Conservation (phyloP, 108 stramenopile species). For the Nannochloropsis salina region DNA sequence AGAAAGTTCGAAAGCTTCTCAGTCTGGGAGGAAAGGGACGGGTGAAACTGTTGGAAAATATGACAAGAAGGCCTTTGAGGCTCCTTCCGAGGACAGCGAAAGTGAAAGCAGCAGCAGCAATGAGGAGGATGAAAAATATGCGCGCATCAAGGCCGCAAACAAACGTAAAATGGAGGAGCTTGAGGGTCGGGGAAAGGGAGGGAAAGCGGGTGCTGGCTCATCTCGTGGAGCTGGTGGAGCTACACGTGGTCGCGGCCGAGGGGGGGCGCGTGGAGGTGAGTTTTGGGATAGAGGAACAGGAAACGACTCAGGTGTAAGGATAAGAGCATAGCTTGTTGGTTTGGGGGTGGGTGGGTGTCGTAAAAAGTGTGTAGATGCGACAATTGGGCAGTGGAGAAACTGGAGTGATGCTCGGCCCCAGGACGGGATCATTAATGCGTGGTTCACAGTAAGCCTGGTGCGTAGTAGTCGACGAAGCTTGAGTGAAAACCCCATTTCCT, state of each 20-base stretch:
- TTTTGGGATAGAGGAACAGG: not conserved
- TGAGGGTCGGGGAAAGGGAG: not conserved
- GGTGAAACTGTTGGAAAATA: not conserved
- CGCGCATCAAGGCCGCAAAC: constrained; percentile 36
- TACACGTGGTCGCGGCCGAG: not conserved
- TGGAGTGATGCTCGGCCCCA: not conserved
- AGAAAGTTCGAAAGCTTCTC: constrained; percentile 13
- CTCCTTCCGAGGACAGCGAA: constrained; percentile 22
- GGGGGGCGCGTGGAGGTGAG: not conserved
- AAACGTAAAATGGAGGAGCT: constrained; percentile 20
- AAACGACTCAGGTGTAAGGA: too few species aligned
- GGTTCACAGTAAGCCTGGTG: too few species aligned
- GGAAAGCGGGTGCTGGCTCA: not conserved
- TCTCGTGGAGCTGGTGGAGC: not conserved
- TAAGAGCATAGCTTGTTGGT: too few species aligned
- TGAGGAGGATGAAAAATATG: constrained; percentile 42
- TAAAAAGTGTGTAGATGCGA: too few species aligned
- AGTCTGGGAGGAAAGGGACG: constrained; percentile 50
- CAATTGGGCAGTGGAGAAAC: not conserved
- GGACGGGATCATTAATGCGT: too few species aligned
- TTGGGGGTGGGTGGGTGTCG: too few species aligned
- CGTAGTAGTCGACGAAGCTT: too few species aligned
- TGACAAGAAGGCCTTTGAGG: not conserved
- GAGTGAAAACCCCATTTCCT: too few species aligned
- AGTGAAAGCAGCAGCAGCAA: constrained; percentile 41